Evolutionary conservation across 805 yeast genomes (phyloP).

Genomic region (Saccharomycopsis oosterbeekiorum): DNA sequence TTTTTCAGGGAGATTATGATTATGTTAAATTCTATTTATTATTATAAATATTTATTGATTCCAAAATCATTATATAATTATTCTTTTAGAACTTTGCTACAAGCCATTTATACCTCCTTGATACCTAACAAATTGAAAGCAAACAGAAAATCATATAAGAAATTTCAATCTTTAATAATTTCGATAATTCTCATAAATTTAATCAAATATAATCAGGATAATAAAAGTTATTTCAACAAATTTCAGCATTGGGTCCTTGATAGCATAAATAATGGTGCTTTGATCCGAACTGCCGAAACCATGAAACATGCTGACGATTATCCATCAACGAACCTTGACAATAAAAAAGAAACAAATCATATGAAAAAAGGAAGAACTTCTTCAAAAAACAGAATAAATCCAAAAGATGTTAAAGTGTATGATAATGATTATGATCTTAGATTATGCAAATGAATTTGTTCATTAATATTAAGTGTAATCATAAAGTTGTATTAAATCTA

Average conservation of each 20-base stretch:
- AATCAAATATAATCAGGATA: background rate
- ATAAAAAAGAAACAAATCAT: background rate
- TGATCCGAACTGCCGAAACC: background rate
- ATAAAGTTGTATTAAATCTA: too few relatives aligned
- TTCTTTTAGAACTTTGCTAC: constrained; percentile 1
- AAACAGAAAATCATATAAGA: constrained; percentile 1
- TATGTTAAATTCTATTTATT: background rate
- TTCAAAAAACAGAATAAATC: background rate
- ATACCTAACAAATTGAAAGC: background rate
- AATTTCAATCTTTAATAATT: constrained; percentile 9
- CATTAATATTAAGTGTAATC: background rate
- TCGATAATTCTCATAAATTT: constrained; percentile 9
- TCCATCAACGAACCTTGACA: background rate
- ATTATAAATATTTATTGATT: constrained; percentile 4
- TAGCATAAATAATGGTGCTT: background rate
- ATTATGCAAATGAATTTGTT: background rate
- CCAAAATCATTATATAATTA: constrained; percentile 3
- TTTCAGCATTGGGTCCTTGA: background rate
- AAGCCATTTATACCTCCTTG: background rate
- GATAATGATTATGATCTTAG: background rate
- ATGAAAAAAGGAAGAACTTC: background rate
- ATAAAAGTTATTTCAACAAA: background rate
- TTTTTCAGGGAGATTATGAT: background rate
- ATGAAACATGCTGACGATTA: background rate
- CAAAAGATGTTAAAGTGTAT: background rate